Base-by-base conservation (phyloP, 352 stramenopile species). In the Phytopythium delawarense region DNA sequence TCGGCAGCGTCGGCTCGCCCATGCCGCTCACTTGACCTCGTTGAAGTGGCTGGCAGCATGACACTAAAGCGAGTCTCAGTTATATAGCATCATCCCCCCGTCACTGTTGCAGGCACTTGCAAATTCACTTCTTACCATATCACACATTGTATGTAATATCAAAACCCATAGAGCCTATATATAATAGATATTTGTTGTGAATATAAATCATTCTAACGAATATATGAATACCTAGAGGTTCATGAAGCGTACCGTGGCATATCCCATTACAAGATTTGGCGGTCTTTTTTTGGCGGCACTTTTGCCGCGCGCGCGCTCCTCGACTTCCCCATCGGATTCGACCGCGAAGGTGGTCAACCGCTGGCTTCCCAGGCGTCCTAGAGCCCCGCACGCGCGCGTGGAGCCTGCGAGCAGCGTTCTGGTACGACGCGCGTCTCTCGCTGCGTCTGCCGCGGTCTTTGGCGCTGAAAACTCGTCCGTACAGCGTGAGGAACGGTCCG, bases 271-370 rank as follows among this genome's bases (percentile, higher is more conserved):
- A 18, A 7, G 44, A 50, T 20, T 50, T 50, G n/a, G 44, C 21
- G 44, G 44, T 50, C 46, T 53, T 54, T 54, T 54, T 54, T 54
- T 54, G 48, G 48, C 48, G 48, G 25, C 48, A 54, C 48, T 54
- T 54, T 54, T 54, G 46, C 46, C 46, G 46, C 46, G 46, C 46
- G 46, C 25, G 45, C 45, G 45, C 45, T 32, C 45, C 34, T 53
- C 46, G 11, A 53, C 9, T 53, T 35, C 25, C 48, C 48, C 16
- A 25, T 30, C 48, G 15, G 23, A 54, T 54, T 23, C 48, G 23
- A 15, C 21, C 48, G 23, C 48, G 12, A n/a, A 52, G 46, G 21
- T 15, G 48, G 11, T 35, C 46, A 7, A 48, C 20, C 20, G 21
- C 44, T 9, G 20, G 21, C 44, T 50, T 30, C 12, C 44, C 20